A percentile compares a stretch with the other conserved stretches of the same genome.
These are phyloP conservation scores for Candida vartiovaarae DNA, from an alignment of 805 yeast genomes.

Conservation along the genomic window DNA sequence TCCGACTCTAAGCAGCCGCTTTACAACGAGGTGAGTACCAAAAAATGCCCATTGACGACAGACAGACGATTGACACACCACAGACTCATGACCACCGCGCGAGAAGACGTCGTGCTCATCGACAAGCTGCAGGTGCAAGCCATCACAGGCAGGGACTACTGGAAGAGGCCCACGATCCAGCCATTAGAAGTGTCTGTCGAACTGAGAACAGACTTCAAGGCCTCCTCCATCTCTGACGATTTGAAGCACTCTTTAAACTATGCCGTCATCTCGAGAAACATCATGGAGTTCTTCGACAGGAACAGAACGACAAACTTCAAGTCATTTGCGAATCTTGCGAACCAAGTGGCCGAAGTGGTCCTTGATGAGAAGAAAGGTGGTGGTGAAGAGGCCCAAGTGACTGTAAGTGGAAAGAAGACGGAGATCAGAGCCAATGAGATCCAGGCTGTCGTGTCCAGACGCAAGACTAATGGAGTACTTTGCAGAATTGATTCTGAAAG, in stretches of 20 bases:
- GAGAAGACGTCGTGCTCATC: conserved; percentile 18
- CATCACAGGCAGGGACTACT: conserved; percentile 65
- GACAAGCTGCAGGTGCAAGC: conserved; percentile 52
- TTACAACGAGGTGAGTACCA: too few relatives aligned
- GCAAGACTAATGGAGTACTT: conserved; percentile 13
- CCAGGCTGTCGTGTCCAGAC: conserved; percentile 34
- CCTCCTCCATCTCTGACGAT: conserved; percentile 79
- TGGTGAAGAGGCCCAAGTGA: conserved; percentile 36
- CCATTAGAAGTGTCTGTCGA: conserved; percentile 55
- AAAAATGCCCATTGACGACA: too few relatives aligned
- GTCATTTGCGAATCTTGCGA: conserved; percentile 35
- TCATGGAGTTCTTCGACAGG: conserved; percentile 44
- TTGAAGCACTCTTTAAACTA: conserved; percentile 79
- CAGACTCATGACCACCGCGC: neutral
- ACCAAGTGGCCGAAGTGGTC: conserved; percentile 37
- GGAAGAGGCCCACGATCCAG: conserved; percentile 63
- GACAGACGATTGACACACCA: too few relatives aligned
- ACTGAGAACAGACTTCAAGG: conserved; percentile 57
- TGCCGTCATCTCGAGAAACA: conserved; percentile 68
- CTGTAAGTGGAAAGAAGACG: conserved; percentile 42
- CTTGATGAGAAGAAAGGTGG: conserved; percentile 40
- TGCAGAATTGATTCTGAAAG: conserved; percentile 4
- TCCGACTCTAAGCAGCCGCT: too few relatives aligned
- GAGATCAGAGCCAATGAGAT: conserved; percentile 51
- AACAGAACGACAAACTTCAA: conserved; percentile 31